phyloP scores from a whole-genome alignment of 2,329 filamentous ascomycete genomes.

The Ophiostoma triangulosporum region DNA sequence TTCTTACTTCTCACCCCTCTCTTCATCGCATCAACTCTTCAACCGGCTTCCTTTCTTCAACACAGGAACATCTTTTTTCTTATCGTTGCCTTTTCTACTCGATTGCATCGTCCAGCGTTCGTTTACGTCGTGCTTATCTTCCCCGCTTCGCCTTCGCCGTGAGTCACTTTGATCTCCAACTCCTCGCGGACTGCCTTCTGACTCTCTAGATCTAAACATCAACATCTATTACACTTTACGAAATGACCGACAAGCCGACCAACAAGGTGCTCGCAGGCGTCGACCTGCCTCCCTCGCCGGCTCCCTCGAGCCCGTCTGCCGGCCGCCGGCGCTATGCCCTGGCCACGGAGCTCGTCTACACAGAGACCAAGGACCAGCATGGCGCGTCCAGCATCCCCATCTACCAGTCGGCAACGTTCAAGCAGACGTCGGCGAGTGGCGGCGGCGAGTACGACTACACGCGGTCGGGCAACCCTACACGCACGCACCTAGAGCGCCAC shows the following conservation, averaged over 20 bases:
- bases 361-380: constrained; percentile 92
- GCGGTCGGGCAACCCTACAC: constrained; percentile 89
- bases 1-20: background rate
- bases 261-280: constrained; percentile 52
- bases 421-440: constrained; percentile 68
- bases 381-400: constrained; percentile 93
- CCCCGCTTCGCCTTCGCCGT: background rate
- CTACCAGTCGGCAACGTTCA: constrained; percentile 97
- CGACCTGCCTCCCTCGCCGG: constrained; percentile 78
- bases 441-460: constrained; percentile 98
- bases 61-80: background rate
- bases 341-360: constrained; percentile 92
- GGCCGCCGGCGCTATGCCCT: constrained; percentile 77
- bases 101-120: background rate
- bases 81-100: background rate
- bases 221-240: background rate
- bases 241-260: constrained; percentile 22
- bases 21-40: background rate
- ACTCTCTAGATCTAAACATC: background rate
- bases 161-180: background rate
- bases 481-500: constrained; percentile 90
- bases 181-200: background rate
- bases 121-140: background rate
- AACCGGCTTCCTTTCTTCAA: background rate
- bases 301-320: constrained; percentile 77